A percentile compares a stretch with the other conserved stretches of the same genome.
These are phyloP conservation scores for Jaltomata sinuosa DNA, from an alignment of 257 asterid genomes.

Conservation along the genomic window DNA sequence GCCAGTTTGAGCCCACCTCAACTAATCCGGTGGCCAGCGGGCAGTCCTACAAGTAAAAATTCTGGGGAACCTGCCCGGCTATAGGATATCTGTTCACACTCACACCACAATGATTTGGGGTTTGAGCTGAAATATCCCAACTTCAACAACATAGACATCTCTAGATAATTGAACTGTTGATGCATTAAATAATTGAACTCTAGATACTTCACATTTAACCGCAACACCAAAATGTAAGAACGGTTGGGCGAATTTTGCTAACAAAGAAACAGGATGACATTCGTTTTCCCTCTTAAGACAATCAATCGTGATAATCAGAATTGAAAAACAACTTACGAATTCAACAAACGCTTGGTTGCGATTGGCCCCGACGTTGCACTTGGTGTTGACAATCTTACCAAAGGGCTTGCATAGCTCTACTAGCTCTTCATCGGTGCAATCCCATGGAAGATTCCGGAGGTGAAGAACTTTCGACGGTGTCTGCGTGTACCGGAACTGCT, in stretches of 20 bases:
- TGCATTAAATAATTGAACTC: too few species aligned
- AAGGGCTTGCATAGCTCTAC: slow-evolving; percentile 67
- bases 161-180: too few species aligned
- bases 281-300: neutral
- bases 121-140: neutral
- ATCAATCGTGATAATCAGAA: neutral
- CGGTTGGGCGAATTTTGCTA: neutral
- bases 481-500: slow-evolving; percentile 75
- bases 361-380: slow-evolving; percentile 75
- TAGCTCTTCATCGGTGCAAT: slow-evolving; percentile 73
- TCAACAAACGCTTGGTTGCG: slow-evolving; percentile 86
- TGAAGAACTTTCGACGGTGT: slow-evolving; percentile 89
- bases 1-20: neutral
- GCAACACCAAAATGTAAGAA: neutral
- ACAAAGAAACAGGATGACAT: neutral
- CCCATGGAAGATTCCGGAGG: slow-evolving; percentile 83
- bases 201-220: neutral
- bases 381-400: slow-evolving; percentile 73
- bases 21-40: neutral
- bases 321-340: slow-evolving; percentile 40
- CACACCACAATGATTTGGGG: neutral
- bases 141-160: neutral
- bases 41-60: neutral
- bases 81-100: neutral
- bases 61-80: neutral